Percentiles rank a stretch among this genome's conserved stretches.
These are phyloP conservation scores for Penicillium psychrosexuale DNA, from an alignment of 2,329 filamentous ascomycete species.

Conservation along the genomic window DNA sequence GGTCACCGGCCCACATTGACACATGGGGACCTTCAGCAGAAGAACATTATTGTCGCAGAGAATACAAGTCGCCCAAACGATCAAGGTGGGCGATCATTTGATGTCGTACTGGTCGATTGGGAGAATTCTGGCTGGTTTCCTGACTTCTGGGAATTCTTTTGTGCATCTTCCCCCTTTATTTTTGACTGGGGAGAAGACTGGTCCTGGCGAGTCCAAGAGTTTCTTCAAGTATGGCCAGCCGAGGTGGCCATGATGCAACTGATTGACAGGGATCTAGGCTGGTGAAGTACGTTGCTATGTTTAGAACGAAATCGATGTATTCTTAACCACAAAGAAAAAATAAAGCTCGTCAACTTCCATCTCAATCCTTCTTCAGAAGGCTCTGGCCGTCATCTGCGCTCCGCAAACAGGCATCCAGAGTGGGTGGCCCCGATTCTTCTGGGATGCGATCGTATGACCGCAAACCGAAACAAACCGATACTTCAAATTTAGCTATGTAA, in stretches of 20 bases:
- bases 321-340: too few relatives aligned
- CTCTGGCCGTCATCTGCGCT: too few relatives aligned
- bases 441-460: too few relatives aligned
- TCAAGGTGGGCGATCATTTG: constrained; percentile 29
- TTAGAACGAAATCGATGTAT: too few relatives aligned
- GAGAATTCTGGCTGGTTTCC: constrained; percentile 29
- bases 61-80: constrained; percentile 10
- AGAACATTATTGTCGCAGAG: constrained; percentile 27
- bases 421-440: too few relatives aligned
- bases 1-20: constrained; percentile 31
- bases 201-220: constrained; percentile 28
- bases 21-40: constrained; percentile 31
- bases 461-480: too few relatives aligned
- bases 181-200: constrained; percentile 29
- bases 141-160: constrained; percentile 30
- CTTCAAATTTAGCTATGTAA: too few relatives aligned
- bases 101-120: constrained; percentile 30
- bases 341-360: too few relatives aligned
- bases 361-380: too few relatives aligned
- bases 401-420: too few relatives aligned
- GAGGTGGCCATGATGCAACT: constrained; percentile 29
- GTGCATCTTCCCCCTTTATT: constrained; percentile 19
- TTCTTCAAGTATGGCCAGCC: constrained; percentile 29
- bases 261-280: constrained; percentile 23
- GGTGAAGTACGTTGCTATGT: too few relatives aligned